A percentile compares a stretch with the other conserved stretches of the same genome.
Evolutionary conservation across 2,329 filamentous ascomycete genomes (phyloP).

Genomic region (Monosporascus sp.): DNA sequence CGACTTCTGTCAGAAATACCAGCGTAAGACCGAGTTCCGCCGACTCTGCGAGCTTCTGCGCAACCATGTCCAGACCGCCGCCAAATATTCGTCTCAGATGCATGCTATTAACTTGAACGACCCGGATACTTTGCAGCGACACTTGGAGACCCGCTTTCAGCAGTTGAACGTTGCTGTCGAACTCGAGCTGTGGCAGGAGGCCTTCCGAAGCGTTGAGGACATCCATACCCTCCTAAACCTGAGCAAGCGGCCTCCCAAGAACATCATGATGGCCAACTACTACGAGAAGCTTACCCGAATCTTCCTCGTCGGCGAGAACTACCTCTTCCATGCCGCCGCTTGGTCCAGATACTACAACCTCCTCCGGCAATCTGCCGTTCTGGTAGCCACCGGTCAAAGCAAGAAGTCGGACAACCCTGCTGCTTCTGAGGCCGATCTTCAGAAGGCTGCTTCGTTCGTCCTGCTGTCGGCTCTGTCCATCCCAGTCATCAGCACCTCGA

Average conservation of each 20-base stretch:
- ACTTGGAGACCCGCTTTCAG: conserved; percentile 96
- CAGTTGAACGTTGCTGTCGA: conserved; percentile 98
- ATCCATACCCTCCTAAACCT: conserved; percentile 96
- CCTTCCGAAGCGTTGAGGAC: conserved; percentile 97
- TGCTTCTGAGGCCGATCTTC: conserved; percentile 82
- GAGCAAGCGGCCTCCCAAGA: conserved; percentile 97
- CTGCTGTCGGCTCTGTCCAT: conserved; percentile 94
- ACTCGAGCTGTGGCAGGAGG: conserved; percentile 97
- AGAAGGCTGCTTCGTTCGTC: conserved; percentile 92
- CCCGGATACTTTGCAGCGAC: conserved; percentile 92
- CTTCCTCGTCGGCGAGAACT: conserved; percentile 98
- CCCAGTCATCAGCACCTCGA: conserved; percentile 96
- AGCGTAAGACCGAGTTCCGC: conserved; percentile 98
- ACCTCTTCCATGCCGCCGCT: conserved; percentile 96
- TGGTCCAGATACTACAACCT: conserved; percentile 98
- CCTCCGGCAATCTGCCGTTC: conserved; percentile 79
- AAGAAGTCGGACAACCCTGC: conserved; percentile 93
- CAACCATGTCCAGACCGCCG: conserved; percentile 97
- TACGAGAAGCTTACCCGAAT: conserved; percentile 99
- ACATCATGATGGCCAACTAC: conserved; percentile 99
- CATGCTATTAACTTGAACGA: conserved; percentile 99
- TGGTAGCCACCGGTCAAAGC: conserved; percentile 78
- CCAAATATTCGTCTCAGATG: conserved; percentile 99
- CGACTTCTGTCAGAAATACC: conserved; percentile 97
- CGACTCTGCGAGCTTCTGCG: conserved; percentile 95